Base-by-base conservation (phyloP, 2,329 filamentous ascomycete species). In the Colletotrichum acutatum region DNA sequence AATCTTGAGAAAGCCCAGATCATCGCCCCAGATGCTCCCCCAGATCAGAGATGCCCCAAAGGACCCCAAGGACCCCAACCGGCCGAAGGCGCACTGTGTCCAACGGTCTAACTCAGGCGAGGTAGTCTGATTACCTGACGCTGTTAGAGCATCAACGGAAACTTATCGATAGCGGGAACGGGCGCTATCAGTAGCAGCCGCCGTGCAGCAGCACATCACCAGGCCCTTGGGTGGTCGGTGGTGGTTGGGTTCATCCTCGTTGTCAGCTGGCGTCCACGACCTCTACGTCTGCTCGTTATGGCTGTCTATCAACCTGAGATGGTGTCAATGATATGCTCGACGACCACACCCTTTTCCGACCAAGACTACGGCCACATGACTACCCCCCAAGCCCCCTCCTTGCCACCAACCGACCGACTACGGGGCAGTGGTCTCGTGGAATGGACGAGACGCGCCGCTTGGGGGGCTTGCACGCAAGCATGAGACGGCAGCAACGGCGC, bases 341-440 rank as follows among this genome's bases (percentile, higher is more conserved):
- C 42, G 30, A 72, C 60, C 54, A 70, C 60, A 70, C 70, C 70
- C 60, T 65, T 65, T 70, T 19, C 58, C 12, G 22, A 42, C 14
- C n/a, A n/a, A 59, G 52, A 59, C n/a, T 24, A 9, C 28, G 22
- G 66, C 70, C 70, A 69, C 70, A 69, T 72, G 70, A 70, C 59
- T 57, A 46, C 14, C 42, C 57, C 61, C 58, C 34, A 49, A 34
- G 28, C 65, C 52, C 60, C 22, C 42, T 32, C 24, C 52, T 68
- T 56, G 26, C 46, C 59, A 32, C 14, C 52, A 24, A 46, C 30
- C 32, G 28, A 67, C 8, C 24, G 30, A 8, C 24, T 58, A 26
- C 62, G 56, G 16, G 63, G 37, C 30, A 24, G 26, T 54, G 60
- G 66, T 70, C 66, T 64, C 54, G 59, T 69, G 66, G 64, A 37